A percentile compares a stretch with the other conserved stretches of the same genome.
Evolutionary conservation across 2,329 filamentous ascomycete genomes (phyloP).

Genomic region (Colletotrichum karsti): DNA sequence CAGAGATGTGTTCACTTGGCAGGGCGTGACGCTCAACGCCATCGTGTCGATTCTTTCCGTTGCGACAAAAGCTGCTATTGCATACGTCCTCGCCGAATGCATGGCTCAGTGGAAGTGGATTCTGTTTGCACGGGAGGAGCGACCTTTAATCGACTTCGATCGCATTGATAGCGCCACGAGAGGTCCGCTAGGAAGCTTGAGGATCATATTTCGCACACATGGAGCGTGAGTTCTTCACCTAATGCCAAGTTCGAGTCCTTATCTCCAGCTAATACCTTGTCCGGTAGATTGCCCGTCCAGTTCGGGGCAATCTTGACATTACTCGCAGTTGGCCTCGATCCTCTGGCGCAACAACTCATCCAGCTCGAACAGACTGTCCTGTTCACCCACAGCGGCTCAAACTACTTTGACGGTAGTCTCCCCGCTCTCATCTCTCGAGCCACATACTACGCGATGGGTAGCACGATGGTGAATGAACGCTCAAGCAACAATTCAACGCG

Average conservation of each 20-base stretch:
- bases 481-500: neutral
- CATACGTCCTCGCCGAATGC: neutral
- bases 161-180: neutral
- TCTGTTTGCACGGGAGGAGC: neutral
- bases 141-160: constrained; percentile 9
- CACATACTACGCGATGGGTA: no score
- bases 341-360: constrained; percentile 11
- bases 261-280: neutral
- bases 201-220: neutral
- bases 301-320: constrained; percentile 4
- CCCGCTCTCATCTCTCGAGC: no score
- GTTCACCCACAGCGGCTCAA: no score
- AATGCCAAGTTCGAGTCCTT: neutral
- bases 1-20: neutral
- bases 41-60: neutral
- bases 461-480: neutral
- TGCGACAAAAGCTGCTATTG: neutral
- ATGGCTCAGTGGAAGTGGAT: constrained; percentile 24
- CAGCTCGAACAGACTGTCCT: no score
- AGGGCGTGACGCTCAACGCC: constrained; percentile 3
- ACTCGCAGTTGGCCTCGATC: constrained; percentile 2
- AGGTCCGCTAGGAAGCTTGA: neutral
- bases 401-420: no score
- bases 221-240: neutral
- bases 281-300: neutral